Percentiles rank a stretch among this genome's conserved stretches.
These are phyloP conservation scores for Botryococcus braunii DNA, from an alignment of 163 green algal genomes.

Conservation along the genomic window DNA sequence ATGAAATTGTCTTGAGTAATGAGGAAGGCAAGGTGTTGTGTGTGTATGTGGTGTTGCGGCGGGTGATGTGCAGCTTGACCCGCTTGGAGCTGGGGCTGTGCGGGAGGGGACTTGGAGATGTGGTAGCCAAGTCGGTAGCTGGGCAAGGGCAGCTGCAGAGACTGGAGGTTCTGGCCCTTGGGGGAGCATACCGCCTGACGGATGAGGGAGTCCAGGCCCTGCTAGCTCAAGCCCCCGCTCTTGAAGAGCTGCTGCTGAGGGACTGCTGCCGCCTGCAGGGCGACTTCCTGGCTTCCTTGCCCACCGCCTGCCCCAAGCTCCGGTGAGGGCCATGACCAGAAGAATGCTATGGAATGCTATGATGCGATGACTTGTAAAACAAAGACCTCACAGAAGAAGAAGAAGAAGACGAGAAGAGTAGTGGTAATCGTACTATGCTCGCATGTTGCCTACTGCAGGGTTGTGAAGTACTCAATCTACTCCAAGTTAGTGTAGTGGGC, in stretches of 20 bases:
- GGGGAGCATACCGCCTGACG: conserved; percentile 48
- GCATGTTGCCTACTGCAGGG: too few species aligned
- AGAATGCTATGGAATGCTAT: neutral
- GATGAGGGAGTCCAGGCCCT: conserved; percentile 31
- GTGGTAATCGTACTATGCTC: neutral
- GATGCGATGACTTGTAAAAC: neutral
- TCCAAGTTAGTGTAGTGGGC: too few species aligned
- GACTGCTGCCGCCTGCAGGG: conserved; percentile 24
- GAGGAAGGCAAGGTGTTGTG: too few species aligned
- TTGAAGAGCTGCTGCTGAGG: conserved; percentile 30
- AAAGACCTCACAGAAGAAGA: neutral
- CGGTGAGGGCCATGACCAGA: neutral
- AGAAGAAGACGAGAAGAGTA: neutral
- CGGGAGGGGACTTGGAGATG: conserved; percentile 42
- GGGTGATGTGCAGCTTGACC: conserved; percentile 28
- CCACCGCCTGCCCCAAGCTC: conserved; percentile 9
- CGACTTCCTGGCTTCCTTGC: conserved; percentile 9
- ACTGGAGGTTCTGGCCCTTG: conserved; percentile 32
- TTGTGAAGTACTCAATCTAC: too few species aligned
- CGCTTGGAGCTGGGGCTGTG: conserved; percentile 41
- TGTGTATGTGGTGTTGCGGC: too few species aligned
- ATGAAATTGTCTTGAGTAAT: too few species aligned
- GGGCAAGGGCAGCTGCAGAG: conserved; percentile 13
- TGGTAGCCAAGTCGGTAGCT: conserved; percentile 22
- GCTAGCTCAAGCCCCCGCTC: conserved; percentile 20